These are phyloP conservation scores for Xylaria telfairii DNA, from an alignment of 495 filamentous ascomycete species.

Conservation along the genomic window DNA sequence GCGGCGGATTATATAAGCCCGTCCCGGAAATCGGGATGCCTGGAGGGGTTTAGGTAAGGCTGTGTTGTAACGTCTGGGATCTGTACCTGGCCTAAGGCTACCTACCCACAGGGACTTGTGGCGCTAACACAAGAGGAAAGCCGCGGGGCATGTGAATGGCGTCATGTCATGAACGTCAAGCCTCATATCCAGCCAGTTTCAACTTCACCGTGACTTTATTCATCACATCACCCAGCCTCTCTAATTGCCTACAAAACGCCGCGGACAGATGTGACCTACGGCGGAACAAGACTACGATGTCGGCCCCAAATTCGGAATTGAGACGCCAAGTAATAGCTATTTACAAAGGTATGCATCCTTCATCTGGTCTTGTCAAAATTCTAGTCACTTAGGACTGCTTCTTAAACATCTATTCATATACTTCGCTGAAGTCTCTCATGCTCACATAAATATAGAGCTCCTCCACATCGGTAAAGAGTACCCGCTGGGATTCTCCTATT, in stretches of 20 bases:
- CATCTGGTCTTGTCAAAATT: neutral
- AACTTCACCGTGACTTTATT: neutral
- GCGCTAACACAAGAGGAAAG: neutral
- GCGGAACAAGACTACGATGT: constrained; percentile 18
- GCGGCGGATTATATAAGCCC: constrained; percentile 5
- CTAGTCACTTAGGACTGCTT: neutral
- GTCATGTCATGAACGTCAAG: neutral
- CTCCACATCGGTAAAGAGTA: constrained; percentile 86
- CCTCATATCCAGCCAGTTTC: neutral
- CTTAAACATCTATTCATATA: neutral
- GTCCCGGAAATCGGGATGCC: neutral
- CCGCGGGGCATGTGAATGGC: constrained; percentile 4
- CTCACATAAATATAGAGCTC: constrained; percentile 62
- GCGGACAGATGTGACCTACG: neutral
- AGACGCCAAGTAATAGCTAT: constrained; percentile 82
- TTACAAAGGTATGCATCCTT: constrained; percentile 76
- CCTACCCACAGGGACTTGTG: neutral
- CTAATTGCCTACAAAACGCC: neutral
- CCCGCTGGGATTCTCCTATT: constrained; percentile 85
- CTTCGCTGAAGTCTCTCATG: neutral
- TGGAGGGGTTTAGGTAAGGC: neutral
- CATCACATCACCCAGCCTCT: neutral
- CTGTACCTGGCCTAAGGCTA: neutral
- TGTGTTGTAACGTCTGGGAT: neutral
- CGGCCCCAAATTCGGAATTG: constrained; percentile 59